Percentiles rank a stretch among this genome's conserved stretches.
Conservation (phyloP, 2,329 filamentous ascomycete species). For the Diaporthe capsici region DNA sequence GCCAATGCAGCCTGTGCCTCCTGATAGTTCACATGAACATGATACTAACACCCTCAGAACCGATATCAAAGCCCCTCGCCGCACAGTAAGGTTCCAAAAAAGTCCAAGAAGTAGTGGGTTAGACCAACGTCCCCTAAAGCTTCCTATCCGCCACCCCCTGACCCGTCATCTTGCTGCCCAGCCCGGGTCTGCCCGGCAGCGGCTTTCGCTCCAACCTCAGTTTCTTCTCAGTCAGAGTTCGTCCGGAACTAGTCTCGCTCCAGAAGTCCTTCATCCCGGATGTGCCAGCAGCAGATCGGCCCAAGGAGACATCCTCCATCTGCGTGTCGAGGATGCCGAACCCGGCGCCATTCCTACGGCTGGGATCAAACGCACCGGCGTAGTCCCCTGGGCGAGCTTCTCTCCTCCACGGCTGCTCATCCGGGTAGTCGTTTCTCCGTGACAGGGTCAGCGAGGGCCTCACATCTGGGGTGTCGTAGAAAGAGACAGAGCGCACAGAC, state of each 20-base stretch:
- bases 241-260: background rate
- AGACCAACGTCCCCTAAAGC: constrained; percentile 40
- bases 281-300: background rate
- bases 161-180: constrained; percentile 31
- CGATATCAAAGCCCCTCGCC: background rate
- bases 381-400: constrained; percentile 38
- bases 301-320: background rate
- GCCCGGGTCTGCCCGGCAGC: constrained; percentile 37
- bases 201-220: constrained; percentile 34
- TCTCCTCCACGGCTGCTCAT: constrained; percentile 41
- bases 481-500: constrained; percentile 5
- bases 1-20: constrained; percentile 4
- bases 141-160: constrained; percentile 31
- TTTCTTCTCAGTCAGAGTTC: background rate
- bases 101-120: constrained; percentile 28
- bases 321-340: constrained; percentile 29
- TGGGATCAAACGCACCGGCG: constrained; percentile 38
- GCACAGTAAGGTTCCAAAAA: background rate
- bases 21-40: background rate
- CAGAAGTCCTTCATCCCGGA: background rate
- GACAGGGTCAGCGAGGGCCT: background rate
- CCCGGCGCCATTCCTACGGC: constrained; percentile 37
- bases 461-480: constrained; percentile 1
- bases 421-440: constrained; percentile 1
- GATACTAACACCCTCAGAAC: background rate